These are phyloP conservation scores for Rubus idaeus DNA, from an alignment of 306 rosid species.

Conservation along the genomic window DNA sequence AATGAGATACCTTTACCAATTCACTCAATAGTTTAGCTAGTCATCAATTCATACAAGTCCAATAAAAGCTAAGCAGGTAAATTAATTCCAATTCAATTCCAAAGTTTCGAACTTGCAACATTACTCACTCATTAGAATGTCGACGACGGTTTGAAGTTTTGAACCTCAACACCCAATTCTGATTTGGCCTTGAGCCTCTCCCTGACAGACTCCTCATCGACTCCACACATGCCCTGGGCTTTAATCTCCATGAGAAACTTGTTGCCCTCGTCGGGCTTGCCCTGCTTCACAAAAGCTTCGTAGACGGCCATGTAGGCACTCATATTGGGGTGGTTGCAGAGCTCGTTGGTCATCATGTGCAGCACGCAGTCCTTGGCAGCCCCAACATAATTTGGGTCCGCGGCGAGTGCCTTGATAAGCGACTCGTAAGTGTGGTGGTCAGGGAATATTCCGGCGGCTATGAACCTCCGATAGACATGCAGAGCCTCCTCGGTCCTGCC, in stretches of 20 bases:
- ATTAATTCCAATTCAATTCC: no score
- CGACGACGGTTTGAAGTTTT: constrained; percentile 44
- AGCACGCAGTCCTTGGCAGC: not conserved
- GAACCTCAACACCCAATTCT: constrained; percentile 34
- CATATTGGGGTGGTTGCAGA: no score
- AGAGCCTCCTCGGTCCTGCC: no score
- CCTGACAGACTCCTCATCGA: constrained; percentile 56
- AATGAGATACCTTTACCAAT: no score
- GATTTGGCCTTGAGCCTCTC: constrained; percentile 39
- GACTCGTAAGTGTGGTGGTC: not conserved
- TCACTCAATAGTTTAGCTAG: not conserved
- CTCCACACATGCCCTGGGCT: constrained; percentile 43
- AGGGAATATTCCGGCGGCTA: no score
- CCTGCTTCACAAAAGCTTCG: not conserved
- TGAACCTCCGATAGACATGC: no score
- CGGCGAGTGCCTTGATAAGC: not conserved
- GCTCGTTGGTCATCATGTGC: not conserved
- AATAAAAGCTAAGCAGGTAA: no score
- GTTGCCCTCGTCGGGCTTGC: constrained; percentile 41
- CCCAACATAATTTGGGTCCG: not conserved
- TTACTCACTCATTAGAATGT: constrained; percentile 52
- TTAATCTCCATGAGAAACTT: constrained; percentile 50
- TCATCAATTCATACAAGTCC: no score
- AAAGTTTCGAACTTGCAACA: no score
- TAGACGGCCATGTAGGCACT: not conserved